Percentiles rank a stretch among this genome's conserved stretches.
Conservation (phyloP, 352 stramenopile genomes). For the Pythium dissimile region DNA sequence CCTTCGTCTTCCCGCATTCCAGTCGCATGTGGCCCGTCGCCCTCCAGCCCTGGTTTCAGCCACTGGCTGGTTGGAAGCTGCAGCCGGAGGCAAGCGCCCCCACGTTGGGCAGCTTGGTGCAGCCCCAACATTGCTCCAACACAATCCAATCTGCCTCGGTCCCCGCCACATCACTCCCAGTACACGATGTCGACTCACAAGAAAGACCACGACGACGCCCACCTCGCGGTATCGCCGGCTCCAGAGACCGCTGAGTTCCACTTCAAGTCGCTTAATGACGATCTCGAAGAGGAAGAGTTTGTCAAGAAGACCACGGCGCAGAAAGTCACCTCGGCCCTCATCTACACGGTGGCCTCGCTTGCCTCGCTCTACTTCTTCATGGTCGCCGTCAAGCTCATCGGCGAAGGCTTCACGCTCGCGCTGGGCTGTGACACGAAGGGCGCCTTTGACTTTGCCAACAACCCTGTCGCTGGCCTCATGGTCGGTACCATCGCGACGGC, state of each 20-base stretch:
- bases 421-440: slow-evolving; percentile 29
- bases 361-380: slow-evolving; percentile 43
- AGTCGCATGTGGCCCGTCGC: too few relatives aligned
- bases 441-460: slow-evolving; percentile 30
- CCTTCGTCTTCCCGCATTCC: too few relatives aligned
- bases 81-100: too few relatives aligned
- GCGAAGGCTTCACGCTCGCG: slow-evolving; percentile 33
- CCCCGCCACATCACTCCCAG: neutral
- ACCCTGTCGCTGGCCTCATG: slow-evolving; percentile 42
- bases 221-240: neutral
- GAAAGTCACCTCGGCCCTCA: neutral
- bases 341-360: slow-evolving; percentile 12
- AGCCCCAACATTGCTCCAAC: too few relatives aligned
- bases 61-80: too few relatives aligned
- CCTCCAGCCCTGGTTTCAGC: too few relatives aligned
- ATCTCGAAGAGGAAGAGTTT: neutral
- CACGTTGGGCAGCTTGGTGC: too few relatives aligned
- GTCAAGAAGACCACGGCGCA: neutral
- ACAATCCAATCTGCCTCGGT: neutral
- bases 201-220: neutral
- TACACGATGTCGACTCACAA: neutral
- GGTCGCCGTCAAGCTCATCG: slow-evolving; percentile 35
- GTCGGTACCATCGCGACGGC: slow-evolving; percentile 40
- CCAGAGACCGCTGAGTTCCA: neutral
- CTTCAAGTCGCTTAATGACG: neutral